Evolutionary conservation across 163 green algal species (phyloP).

Genomic region (Coccomyxa subellipsoidea): DNA sequence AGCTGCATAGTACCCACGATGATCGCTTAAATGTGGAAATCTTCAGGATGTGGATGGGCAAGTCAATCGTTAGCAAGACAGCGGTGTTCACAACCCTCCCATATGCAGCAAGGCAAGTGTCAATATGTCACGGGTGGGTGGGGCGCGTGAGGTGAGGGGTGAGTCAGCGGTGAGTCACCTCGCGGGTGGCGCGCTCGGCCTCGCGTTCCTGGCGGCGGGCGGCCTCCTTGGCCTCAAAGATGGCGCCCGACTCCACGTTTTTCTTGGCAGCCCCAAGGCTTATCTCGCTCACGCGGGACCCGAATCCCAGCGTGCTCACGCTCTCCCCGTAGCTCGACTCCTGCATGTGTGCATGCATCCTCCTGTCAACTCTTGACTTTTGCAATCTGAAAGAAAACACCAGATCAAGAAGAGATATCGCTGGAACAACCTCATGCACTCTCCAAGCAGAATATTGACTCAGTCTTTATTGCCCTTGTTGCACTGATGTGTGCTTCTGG

Average conservation of each 20-base stretch:
- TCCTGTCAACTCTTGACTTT: no score
- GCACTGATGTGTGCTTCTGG: no score
- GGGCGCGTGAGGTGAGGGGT: not conserved
- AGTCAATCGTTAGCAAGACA: no score
- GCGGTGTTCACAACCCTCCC: no score
- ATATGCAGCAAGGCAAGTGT: no score
- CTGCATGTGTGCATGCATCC: conserved; percentile 13
- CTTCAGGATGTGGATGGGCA: no score
- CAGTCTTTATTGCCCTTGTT: no score
- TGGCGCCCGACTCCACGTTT: conserved; percentile 34
- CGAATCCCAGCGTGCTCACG: conserved; percentile 85
- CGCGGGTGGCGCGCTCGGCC: not conserved
- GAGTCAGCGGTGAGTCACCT: not conserved
- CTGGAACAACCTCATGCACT: no score
- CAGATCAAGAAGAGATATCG: no score
- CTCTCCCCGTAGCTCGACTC: conserved; percentile 63
- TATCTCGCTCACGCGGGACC: conserved; percentile 73
- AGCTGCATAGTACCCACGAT: not conserved
- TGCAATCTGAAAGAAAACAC: no score
- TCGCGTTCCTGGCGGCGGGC: not conserved
- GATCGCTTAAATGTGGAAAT: no score
- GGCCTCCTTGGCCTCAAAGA: conserved; percentile 33
- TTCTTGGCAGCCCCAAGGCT: conserved; percentile 75
- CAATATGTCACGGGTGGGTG: not conserved
- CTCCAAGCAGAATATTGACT: no score